Evolutionary conservation across 768 basidiomycete genomes (phyloP), one percentile per base, ranked within the genome.

Genomic region (Cystobasidium onofrii): DNA sequence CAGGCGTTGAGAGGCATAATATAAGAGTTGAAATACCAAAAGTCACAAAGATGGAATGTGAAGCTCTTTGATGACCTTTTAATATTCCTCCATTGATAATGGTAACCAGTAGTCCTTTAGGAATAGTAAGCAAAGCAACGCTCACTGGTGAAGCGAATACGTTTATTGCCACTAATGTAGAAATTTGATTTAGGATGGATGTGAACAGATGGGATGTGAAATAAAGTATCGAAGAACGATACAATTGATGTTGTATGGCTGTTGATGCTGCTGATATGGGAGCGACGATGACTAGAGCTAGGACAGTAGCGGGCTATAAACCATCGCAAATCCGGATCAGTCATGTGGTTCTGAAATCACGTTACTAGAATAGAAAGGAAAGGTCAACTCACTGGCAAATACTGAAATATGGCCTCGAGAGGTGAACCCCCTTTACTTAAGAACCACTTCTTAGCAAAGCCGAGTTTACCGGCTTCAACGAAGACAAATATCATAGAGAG

Each of bases 401-500:
- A 64, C 7, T 64, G 63, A 46, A 64, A 13, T 3, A 64, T 17
- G 7, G 63, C 36, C 63, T 64, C 63, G 33, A 64, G 27, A 64
- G 63, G 63, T n/a, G 63, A 64, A 27, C 33, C 36, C 12, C 27
- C 25, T 36, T 64, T 64, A 41, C 10, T 27, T 6, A 43, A 4
- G n/a, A 46, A 43, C 63, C 63, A 64, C 44, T 23, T 41, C 66
- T 69, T 69, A 10, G 44, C 66, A 29, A 46, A 43, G 10, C 6
- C 50, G 4, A 69, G 7, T 43, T 69, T 69, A 23, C 23, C 27
- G 31, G 66, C 41, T 50, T 69, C 66, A 12, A 50, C 66, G 20
- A 52, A 29, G 23, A 69, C 46, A 31, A 33, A 69, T 7, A 46
- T 10, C 25, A 69, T 23, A 25, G 50, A 9, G 10, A 36, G 12